Evolutionary conservation across 1,284 basidiomycete species (phyloP), one percentile per base, ranked within the genome.

Genomic region (Veloboletus limbatus): DNA sequence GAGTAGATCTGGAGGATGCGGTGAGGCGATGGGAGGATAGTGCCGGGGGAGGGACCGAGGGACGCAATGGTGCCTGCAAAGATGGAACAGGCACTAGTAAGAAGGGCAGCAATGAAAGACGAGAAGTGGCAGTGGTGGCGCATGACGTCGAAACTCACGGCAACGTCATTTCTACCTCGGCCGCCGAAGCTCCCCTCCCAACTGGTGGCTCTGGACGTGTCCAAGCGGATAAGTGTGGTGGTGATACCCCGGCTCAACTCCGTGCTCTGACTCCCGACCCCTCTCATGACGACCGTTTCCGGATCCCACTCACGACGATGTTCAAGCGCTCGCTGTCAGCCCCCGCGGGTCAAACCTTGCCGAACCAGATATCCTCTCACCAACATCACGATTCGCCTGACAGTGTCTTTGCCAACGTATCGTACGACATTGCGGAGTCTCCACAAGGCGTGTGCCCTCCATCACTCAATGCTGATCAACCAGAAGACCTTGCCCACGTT

Each of bases 301-400:
- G 59, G 36, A 65, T 78, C 18, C 74, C 78, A 5, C 71, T 81
- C 37, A 79, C 78, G 6, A 69, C 76, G 28, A 79, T 82, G 76
- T 79, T 77, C 66, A 78, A 71, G 57, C 77, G 81, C 38, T 79
- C 78, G 14, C 65, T 76, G 2, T 82, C 81, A 25, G 76, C 72
- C 3, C 76, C 80, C 25, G 72, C 71, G 2, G 55, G 66, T 43
- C 70, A 61, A 27, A 18, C 44, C 14, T 45, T 52, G 24, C 47
- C 53, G 6, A 27, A 42, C 22, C 40, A 52, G 27, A 31, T 40
- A 13, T 30, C 47, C 24, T 49, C 54, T 40, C 52, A 54, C 36
- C 45, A 43, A 8, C 56, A 53, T 35, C 53, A 65, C 26, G 31
- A 34, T 16, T 62, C 60, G 42, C n/a, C 60, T 35, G 60, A 54